Percentiles rank a stretch among this genome's conserved stretches.
These are phyloP conservation scores for Corynascus novoguineensis DNA, from an alignment of 495 filamentous ascomycete genomes.

Conservation along the genomic window DNA sequence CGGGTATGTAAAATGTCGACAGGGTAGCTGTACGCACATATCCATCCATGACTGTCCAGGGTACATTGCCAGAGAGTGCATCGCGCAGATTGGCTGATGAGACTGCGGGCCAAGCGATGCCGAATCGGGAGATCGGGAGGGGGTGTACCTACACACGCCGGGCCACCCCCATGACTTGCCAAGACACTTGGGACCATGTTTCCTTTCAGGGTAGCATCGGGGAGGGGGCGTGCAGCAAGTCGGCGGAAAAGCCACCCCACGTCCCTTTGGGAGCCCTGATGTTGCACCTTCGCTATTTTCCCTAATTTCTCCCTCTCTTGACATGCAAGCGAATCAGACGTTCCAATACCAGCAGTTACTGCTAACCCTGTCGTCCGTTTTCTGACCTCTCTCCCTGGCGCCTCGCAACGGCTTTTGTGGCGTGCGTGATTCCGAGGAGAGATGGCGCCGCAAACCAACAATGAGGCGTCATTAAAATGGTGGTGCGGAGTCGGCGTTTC, in stretches of 20 bases:
- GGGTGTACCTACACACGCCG: constrained; percentile 13
- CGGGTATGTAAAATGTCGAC: constrained; percentile 15
- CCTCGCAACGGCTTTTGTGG: neutral
- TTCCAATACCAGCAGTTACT: neutral
- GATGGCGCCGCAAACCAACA: no score
- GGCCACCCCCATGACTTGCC: constrained; percentile 4
- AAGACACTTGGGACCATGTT: constrained; percentile 5
- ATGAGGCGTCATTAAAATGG: constrained; percentile 13
- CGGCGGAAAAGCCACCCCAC: neutral
- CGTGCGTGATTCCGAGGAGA: neutral
- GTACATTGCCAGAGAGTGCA: no score
- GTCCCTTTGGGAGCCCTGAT: constrained; percentile 1
- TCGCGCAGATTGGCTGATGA: constrained; percentile 8
- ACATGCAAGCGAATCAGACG: constrained; percentile 1
- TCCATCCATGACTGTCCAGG: constrained; percentile 4
- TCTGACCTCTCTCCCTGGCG: neutral
- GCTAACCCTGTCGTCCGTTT: neutral
- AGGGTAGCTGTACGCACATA: constrained; percentile 5
- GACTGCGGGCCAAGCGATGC: constrained; percentile 15
- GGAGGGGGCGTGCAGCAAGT: constrained; percentile 12
- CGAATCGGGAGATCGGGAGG: constrained; percentile 1
- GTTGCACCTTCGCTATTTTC: no score
- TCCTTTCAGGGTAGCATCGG: constrained; percentile 12
- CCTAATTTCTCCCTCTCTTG: neutral
- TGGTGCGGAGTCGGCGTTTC: constrained; percentile 12